phyloP scores from a whole-genome alignment of 257 asterid genomes.

The Parsonsia alboflavescens region DNA sequence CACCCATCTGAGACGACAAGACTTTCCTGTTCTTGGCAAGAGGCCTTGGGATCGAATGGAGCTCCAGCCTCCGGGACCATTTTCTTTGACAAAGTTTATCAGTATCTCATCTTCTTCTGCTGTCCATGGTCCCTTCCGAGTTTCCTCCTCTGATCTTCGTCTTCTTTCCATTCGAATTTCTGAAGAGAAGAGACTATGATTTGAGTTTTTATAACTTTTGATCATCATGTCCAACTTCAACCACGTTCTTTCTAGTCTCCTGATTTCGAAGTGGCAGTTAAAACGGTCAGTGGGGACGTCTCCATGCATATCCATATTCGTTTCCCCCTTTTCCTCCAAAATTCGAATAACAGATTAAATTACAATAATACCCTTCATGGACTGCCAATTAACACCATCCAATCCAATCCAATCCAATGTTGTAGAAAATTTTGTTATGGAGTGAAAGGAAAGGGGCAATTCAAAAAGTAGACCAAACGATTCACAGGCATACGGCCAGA shows the following conservation, averaged over 20 bases:
- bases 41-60: conserved; percentile 27
- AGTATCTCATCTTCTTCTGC: conserved; percentile 26
- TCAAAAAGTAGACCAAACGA: neutral
- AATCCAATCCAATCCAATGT: no score
- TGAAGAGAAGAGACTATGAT: no score
- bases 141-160: conserved; percentile 3
- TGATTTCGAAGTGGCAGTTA: conserved; percentile 23
- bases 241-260: conserved; percentile 16
- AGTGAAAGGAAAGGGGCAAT: no score
- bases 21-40: conserved; percentile 27
- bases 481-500: neutral
- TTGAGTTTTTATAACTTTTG: neutral
- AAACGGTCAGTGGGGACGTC: conserved; percentile 27
- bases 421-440: no score
- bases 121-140: conserved; percentile 29
- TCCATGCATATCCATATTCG: conserved; percentile 20
- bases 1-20: conserved; percentile 32
- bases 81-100: conserved; percentile 18
- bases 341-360: neutral
- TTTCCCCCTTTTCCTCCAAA: conserved; percentile 7
- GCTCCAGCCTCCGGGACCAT: conserved; percentile 33
- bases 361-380: neutral
- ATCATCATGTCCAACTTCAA: neutral
- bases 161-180: conserved; percentile 7
- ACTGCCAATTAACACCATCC: neutral